Base-by-base conservation (phyloP, 768 basidiomycete genomes). In the Rhodotorula babjevae region DNA sequence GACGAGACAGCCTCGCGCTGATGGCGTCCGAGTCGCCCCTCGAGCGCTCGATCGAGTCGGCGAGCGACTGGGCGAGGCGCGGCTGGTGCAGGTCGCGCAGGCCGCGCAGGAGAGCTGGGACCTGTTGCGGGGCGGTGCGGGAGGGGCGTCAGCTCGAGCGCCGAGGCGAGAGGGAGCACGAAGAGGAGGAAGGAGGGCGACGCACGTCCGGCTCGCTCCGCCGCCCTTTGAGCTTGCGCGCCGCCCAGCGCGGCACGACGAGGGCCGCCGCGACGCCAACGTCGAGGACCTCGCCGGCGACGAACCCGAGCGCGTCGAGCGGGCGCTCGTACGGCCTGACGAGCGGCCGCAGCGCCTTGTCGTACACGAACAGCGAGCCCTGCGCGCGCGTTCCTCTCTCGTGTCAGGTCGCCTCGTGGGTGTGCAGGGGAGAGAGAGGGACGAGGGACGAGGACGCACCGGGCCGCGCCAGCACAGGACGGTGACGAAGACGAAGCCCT, bases 251-350 rank as follows among this genome's bases (percentile, higher is more conserved):
- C 16, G 74, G 74, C 7, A 47, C 5, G 61, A 68, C 49, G 25
- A 72, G 47, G 15, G 69, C 27, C 12, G 57, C 61, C 8, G 36
- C 57, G 36, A 69, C 0, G 11, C 23, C n/a, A 18, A 75, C 29
- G 42, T 71, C 67, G 68, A 72, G 40, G 21, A 63, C 10, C 36
- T 75, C 74, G 55, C 58, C n/a, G 1, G 55, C 8, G n/a, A 72
- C 65, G 59, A 72, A 75, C 15, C 63, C 68, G 29, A 63, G 25
- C 14, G 59, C 42, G 65, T 75, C 74, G 33, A 75, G 65, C 10
- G 74, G 71, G 0, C 67, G 67, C 40, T 75, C 74, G 61, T 71
- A 75, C 2, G 74, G 74, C 36, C 53, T 58, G 8, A 75, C 46
- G 4, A 58, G 23, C 1, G 74, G 74, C 36, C 44, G 63, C 57